Conservation (phyloP, 2,329 filamentous ascomycete genomes). For the Endoconidiophora polonica region DNA sequence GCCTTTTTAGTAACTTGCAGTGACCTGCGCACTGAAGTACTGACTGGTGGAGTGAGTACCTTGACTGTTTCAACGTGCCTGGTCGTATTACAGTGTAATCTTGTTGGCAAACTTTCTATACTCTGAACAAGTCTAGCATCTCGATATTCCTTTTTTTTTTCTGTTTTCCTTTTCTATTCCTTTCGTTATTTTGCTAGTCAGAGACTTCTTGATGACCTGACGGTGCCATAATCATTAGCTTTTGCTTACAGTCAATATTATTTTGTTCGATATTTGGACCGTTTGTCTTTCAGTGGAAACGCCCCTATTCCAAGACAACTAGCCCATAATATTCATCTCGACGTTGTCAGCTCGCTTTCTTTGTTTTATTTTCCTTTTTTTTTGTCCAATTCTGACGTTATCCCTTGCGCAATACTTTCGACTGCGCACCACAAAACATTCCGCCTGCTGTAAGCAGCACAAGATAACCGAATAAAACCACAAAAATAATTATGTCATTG, state of each 20-base stretch:
- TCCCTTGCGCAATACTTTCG: constrained; percentile 5
- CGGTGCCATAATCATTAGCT: too few species aligned
- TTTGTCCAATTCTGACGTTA: constrained; percentile 4
- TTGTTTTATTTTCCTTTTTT: neutral
- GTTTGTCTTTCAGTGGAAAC: neutral
- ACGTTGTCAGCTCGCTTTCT: neutral
- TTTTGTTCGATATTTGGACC: too few species aligned
- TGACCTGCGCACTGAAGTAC: neutral
- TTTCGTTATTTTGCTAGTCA: neutral
- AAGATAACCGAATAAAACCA: neutral
- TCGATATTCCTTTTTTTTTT: constrained; percentile 6
- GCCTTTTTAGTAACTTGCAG: too few species aligned
- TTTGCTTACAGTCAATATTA: too few species aligned
- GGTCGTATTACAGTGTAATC: neutral
- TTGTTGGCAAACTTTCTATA: neutral
- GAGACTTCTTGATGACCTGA: too few species aligned
- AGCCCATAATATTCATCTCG: neutral
- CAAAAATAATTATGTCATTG: constrained; percentile 56
- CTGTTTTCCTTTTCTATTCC: constrained; percentile 5
- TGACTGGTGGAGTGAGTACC: neutral
- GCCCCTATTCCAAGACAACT: neutral
- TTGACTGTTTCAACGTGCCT: neutral
- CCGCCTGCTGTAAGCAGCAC: constrained; percentile 6
- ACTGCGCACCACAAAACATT: constrained; percentile 3
- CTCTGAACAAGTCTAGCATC: neutral